Base-by-base conservation (phyloP, 371 early-diverging fungal species). In the Apophysomyces ossiformis region DNA sequence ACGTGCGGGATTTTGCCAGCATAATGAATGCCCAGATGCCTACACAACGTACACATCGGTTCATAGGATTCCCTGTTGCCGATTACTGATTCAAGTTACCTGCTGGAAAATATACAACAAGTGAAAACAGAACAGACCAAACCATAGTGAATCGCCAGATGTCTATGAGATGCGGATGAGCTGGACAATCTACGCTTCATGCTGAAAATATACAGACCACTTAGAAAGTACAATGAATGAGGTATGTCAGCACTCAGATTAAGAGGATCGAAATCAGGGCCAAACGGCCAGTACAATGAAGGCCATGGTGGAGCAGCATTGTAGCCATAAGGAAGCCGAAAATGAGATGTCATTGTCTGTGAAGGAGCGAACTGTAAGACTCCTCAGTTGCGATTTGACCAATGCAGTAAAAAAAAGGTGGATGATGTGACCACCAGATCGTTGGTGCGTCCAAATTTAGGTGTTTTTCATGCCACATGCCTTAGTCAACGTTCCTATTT, bases 201-300 rank as follows among this genome's bases (percentile, higher is more conserved):
- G 32, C 32, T 26, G 32, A 26, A 26, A 18, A 58, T 21, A 18
- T n/a, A 71, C 64, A 68, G 61, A 80, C 84, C 85, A 46, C 68
- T 50, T 21, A 79, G 50, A 65, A 77, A 78, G 38, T 85, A 85
- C 4, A 85, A 59, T 0, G 81, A 81, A 64, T 83, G 80, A 37
- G 76, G 74, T 44, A 74, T 78, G 59, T 81, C 79, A 12, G 79
- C 76, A 41, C 78, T 71, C n/a, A 79, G 50, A 56, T 75, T 71
- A 0, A 76, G 35, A n/a, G 76, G 80, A 58, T 73, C 76, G 32
- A 82, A 71, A 21, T 72, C 79, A 12, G 74, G 73, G 9, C 73
- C 74, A 56, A 87, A 81, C 12, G 89, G 89, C 87, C 87, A 86
- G 65, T 89, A 89, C 15, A 89, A 77, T 5, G 87, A 77, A 32